Evolutionary conservation across 441 rosid species (phyloP).

Genomic region (Sinapis alba): DNA sequence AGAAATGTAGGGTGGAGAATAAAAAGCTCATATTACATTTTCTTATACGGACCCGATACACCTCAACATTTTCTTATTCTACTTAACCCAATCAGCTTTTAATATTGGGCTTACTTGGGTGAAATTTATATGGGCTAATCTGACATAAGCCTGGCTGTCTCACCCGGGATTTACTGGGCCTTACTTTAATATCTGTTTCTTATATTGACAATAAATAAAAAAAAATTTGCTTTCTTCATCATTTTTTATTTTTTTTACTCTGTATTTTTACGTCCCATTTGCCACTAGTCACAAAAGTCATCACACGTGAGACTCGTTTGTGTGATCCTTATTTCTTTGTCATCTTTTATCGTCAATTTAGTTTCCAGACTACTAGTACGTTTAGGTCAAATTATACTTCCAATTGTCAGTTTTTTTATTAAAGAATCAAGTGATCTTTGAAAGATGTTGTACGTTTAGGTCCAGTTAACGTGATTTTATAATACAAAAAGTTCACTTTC

Average conservation of each 20-base stretch:
- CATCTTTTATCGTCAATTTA: neutral
- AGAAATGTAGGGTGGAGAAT: neutral
- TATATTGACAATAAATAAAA: neutral
- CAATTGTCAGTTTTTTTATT: neutral
- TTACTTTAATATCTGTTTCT: neutral
- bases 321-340: neutral
- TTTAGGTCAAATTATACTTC: neutral
- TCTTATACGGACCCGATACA: neutral
- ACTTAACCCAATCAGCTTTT: neutral
- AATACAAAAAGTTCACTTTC: too few species aligned
- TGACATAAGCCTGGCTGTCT: neutral
- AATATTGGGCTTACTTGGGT: conserved; percentile 11
- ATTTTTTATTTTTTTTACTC: neutral
- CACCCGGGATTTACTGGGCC: neutral
- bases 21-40: neutral
- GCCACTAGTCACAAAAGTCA: neutral
- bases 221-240: neutral
- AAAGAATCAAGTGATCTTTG: neutral
- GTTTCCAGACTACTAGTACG: neutral
- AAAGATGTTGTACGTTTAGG: neutral
- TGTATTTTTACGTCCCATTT: neutral
- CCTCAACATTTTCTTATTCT: neutral
- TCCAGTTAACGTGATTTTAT: neutral
- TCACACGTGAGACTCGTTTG: neutral
- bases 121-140: neutral